A percentile compares a stretch with the other conserved stretches of the same genome.
Conservation (phyloP, 2,329 filamentous ascomycete genomes). For the Berkeleyomyces rouxiae region DNA sequence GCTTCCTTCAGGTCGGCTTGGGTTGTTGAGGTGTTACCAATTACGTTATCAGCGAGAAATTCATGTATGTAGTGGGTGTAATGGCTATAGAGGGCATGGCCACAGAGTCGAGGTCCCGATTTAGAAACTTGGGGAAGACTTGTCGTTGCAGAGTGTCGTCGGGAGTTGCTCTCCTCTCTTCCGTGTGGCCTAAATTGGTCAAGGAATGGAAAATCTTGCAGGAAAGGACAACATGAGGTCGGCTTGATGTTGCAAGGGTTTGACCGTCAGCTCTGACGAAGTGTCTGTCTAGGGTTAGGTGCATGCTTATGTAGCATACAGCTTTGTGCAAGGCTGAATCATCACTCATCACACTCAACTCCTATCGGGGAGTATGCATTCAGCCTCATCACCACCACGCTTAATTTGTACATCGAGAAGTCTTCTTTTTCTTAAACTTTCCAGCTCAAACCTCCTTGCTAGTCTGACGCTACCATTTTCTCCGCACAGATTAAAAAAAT, state of each 20-base stretch:
- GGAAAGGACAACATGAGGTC: neutral
- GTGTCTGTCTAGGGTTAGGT: neutral
- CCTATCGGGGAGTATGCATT: no score
- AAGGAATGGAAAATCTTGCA: neutral
- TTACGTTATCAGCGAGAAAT: neutral
- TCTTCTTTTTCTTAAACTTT: neutral
- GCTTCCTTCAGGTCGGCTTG: constrained; percentile 5
- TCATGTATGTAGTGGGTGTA: neutral
- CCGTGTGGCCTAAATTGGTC: neutral
- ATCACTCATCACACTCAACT: no score
- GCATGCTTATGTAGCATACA: no score
- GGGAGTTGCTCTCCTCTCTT: neutral
- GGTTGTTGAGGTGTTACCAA: constrained; percentile 3
- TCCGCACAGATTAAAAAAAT: neutral
- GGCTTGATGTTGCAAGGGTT: neutral
- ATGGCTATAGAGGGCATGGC: neutral
- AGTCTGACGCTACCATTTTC: neutral
- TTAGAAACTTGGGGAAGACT: neutral
- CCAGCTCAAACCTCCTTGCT: neutral
- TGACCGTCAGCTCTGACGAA: neutral
- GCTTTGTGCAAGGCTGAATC: no score
- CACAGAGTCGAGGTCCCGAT: neutral
- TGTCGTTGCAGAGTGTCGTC: neutral
- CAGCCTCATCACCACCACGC: no score
- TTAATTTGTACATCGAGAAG: no score